A percentile compares a stretch with the other conserved stretches of the same genome.
Conservation (phyloP, 2,329 filamentous ascomycete species). For the Hypoxylon sp. region DNA sequence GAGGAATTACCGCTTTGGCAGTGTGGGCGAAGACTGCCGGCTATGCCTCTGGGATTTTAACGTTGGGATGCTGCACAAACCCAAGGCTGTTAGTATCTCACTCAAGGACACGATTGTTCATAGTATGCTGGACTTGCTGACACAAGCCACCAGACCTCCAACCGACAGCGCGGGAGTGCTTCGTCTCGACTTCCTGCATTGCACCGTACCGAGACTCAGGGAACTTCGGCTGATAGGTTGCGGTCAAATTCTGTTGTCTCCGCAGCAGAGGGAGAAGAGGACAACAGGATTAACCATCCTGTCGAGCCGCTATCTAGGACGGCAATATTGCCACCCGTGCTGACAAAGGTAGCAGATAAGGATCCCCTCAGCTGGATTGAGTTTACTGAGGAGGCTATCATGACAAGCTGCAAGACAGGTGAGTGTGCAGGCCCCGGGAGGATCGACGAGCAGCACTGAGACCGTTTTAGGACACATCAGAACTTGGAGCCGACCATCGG, state of each 20-base stretch:
- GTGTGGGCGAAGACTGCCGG: slow-evolving; percentile 91
- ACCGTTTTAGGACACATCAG: slow-evolving; percentile 49
- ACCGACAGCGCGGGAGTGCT: slow-evolving; percentile 63
- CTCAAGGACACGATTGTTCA: slow-evolving; percentile 29
- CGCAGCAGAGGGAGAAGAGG: slow-evolving; percentile 57
- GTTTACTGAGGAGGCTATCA: slow-evolving; percentile 93
- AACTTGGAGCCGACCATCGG: slow-evolving; percentile 53
- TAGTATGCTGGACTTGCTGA: slow-evolving; percentile 7
- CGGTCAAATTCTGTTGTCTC: slow-evolving; percentile 76
- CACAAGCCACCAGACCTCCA: slow-evolving; percentile 53
- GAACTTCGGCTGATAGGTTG: slow-evolving; percentile 63
- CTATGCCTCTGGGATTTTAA: slow-evolving; percentile 97
- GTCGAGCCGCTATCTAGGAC: slow-evolving; percentile 87
- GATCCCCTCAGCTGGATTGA: slow-evolving; percentile 89
- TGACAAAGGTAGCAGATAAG: slow-evolving; percentile 85
- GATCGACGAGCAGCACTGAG: neutral
- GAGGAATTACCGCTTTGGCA: slow-evolving; percentile 93
- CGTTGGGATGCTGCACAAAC: slow-evolving; percentile 92
- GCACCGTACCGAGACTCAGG: slow-evolving; percentile 69
- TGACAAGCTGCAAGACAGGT: slow-evolving; percentile 93
- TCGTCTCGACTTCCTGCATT: slow-evolving; percentile 59
- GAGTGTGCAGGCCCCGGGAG: slow-evolving; percentile 47
- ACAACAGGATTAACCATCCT: slow-evolving; percentile 72
- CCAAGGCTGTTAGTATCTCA: slow-evolving; percentile 73
- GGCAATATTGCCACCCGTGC: slow-evolving; percentile 87